A percentile compares a stretch with the other conserved stretches of the same genome.
Conservation (phyloP, 305 asterid genomes). For the Fraxinus latifolia region DNA sequence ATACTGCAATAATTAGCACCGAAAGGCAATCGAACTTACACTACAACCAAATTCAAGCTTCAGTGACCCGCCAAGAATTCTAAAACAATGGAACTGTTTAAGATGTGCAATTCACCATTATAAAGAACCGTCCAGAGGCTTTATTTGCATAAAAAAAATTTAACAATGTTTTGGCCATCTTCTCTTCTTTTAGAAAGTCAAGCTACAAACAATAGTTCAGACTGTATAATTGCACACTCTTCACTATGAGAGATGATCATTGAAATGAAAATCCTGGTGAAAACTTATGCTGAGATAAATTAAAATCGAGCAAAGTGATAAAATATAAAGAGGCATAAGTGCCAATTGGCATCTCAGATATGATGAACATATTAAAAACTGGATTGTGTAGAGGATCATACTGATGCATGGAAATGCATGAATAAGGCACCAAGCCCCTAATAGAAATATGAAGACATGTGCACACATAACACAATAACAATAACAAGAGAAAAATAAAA, state of each 20-base stretch:
- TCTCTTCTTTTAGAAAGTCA: conserved; percentile 18
- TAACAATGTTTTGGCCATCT: conserved; percentile 10
- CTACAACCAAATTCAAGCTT: conserved; percentile 41
- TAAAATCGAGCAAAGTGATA: conserved; percentile 7
- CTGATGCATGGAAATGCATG: neutral
- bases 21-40: conserved; percentile 58
- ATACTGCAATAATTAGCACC: conserved; percentile 75
- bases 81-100: conserved; percentile 35
- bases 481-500: neutral
- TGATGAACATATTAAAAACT: neutral
- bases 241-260: conserved; percentile 4
- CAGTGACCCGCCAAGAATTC: conserved; percentile 50
- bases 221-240: neutral
- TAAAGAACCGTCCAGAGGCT: conserved; percentile 24
- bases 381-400: neutral
- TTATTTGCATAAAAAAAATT: conserved; percentile 13
- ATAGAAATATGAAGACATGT: neutral
- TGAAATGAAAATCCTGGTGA: neutral
- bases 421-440: conserved; percentile 8
- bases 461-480: neutral
- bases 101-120: conserved; percentile 31
- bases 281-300: neutral
- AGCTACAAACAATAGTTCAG: conserved; percentile 2
- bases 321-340: neutral
- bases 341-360: conserved; percentile 14